Conservation (phyloP, 2,329 filamentous ascomycete species). For the Colletotrichum sp. region DNA sequence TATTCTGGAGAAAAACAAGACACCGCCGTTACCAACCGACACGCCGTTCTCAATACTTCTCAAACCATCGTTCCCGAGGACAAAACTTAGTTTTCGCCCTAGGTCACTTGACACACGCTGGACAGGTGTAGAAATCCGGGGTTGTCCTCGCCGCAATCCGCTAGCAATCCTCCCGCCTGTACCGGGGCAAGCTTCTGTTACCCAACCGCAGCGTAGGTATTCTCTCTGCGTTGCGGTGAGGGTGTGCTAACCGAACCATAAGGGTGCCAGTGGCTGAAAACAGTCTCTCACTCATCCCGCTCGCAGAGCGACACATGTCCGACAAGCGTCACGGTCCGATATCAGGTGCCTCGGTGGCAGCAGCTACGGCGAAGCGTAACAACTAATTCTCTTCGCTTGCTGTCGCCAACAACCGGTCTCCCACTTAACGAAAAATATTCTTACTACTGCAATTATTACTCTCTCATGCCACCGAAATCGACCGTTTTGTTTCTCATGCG, state of each 20-base stretch:
- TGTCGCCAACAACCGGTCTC: background rate
- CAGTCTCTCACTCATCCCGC: background rate
- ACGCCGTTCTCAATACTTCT: background rate
- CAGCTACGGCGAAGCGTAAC: background rate
- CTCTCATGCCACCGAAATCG: background rate
- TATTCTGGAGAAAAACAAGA: background rate
- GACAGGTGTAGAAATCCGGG: background rate
- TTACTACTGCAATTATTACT: background rate
- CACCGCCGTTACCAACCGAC: background rate
- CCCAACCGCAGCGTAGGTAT: background rate
- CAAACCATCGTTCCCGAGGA: background rate
- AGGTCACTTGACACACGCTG: constrained; percentile 9
- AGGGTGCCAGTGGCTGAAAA: background rate
- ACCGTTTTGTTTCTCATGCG: background rate
- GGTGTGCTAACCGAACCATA: background rate
- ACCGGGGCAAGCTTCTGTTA: background rate
- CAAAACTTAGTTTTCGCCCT: constrained; percentile 11
- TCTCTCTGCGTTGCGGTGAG: background rate
- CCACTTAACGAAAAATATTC: background rate
- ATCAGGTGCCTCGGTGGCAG: constrained; percentile 1
- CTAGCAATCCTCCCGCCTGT: background rate
- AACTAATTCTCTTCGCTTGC: background rate
- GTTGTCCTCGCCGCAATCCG: background rate
- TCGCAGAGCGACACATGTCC: background rate
- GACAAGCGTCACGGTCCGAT: background rate